phyloP scores from a whole-genome alignment of 1,284 basidiomycete genomes.

The Cutaneotrichosporon sp. region DNA sequence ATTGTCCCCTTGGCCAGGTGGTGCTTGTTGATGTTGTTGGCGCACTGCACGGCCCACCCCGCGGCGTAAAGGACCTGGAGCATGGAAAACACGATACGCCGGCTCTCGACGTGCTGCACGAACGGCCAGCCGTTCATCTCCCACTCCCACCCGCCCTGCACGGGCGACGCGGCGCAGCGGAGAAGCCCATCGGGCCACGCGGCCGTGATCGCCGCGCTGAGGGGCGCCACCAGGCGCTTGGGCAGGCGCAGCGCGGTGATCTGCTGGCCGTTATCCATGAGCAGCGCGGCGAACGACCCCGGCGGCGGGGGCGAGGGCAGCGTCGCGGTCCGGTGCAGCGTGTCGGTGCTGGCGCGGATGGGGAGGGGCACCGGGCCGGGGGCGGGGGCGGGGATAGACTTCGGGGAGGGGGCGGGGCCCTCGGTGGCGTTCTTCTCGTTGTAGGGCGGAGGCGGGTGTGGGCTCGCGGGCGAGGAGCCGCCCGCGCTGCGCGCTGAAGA shows the following conservation, averaged over 20 bases:
- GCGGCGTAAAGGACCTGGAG: neutral
- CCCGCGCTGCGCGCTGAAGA: neutral
- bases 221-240: neutral
- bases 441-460: neutral
- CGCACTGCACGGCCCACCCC: constrained; percentile 1
- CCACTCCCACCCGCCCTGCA: constrained; percentile 5
- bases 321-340: neutral
- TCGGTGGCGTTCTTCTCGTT: neutral
- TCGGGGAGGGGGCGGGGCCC: neutral
- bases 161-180: neutral
- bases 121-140: neutral
- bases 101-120: neutral
- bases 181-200: neutral
- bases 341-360: neutral
- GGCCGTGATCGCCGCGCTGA: neutral
- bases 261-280: neutral
- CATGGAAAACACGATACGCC: neutral
- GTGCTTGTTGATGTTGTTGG: constrained; percentile 5
- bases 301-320: neutral
- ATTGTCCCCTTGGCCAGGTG: neutral
- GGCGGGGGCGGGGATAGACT: neutral
- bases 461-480: neutral
- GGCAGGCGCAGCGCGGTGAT: constrained; percentile 1
- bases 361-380: neutral
- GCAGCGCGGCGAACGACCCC: neutral